Base-by-base conservation (phyloP, 495 filamentous ascomycete genomes). In the Friedmanniomyces simplex region DNA sequence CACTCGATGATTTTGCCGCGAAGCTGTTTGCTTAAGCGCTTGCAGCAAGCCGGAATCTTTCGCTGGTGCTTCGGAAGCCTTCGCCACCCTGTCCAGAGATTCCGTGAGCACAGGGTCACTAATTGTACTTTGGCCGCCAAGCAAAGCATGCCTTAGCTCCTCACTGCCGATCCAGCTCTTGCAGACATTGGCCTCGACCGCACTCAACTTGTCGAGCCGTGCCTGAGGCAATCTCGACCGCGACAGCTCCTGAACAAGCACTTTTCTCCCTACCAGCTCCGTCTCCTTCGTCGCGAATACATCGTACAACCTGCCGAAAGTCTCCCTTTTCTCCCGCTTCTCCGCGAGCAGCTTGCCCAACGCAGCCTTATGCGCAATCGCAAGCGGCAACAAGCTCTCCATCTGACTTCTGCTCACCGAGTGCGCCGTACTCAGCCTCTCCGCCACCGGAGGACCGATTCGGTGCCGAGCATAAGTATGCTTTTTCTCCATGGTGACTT, bases 101-200 rank as follows among this genome's bases (percentile, higher is more conserved):
- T 74, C 72, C 22, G 80, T 77, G 7, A 94, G 68, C 22, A 73
- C 69, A n/a, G 72, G 70, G 26, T 71, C 74, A 39, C 87, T 86
- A 0, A 42, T 25, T n/a, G 18, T 10, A 52, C 11, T 5, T 6
- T n/a, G 49, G 25, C 85, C 87, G 46, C 82, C 74, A 0, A 89
- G 68, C 21, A 94, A 63, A 16, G 76, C 69, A 37, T 87, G 79
- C 61, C 84, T 74, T 82, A 86, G 88, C 50, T 82, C 75, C 49
- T 80, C 74, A 59, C 82, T 77, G 1, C 88, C 89, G 7, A 84
- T 72, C 88, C 88, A 95, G 58, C 88, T 87, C 21, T 79, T 79
- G 58, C 76, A 76, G 28, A 89, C 67, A 16, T 78, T 73, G 26
- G 74, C 73, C 43, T 78, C 72, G 13, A 81, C 64, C 14, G 73